These are phyloP conservation scores for Ceratobasidium sp. DNA, from an alignment of 1,284 basidiomycete genomes.

Conservation along the genomic window DNA sequence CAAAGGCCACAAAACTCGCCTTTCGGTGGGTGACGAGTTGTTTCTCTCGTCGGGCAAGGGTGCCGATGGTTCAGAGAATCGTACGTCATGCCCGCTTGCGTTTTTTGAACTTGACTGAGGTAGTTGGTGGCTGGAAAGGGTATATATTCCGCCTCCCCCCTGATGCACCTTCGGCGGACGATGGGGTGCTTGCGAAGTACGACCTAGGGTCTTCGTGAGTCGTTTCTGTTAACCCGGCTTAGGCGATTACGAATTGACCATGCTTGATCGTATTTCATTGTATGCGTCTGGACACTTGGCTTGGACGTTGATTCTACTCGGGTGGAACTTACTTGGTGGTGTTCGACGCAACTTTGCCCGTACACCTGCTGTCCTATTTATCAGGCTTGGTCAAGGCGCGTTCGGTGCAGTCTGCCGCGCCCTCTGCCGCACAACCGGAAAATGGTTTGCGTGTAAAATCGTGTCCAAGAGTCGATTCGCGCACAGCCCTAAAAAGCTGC, in stretches of 20 bases:
- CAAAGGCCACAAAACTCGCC: slow-evolving; percentile 65
- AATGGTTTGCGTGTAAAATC: slow-evolving; percentile 80
- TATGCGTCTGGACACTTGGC: background rate
- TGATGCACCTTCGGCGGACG: slow-evolving; percentile 57
- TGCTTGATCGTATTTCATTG: background rate
- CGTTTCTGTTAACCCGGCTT: background rate
- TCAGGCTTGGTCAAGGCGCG: slow-evolving; percentile 74
- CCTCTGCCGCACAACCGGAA: slow-evolving; percentile 66
- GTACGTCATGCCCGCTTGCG: slow-evolving; percentile 54
- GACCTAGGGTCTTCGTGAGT: slow-evolving; percentile 66
- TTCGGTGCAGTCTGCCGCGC: slow-evolving; percentile 84
- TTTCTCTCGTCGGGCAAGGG: slow-evolving; percentile 70
- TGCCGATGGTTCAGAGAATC: slow-evolving; percentile 68
- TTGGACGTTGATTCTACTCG: background rate
- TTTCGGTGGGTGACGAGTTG: slow-evolving; percentile 84
- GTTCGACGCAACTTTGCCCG: background rate
- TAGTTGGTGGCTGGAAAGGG: slow-evolving; percentile 53
- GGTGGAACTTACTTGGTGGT: background rate
- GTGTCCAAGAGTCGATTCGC: slow-evolving; percentile 62
- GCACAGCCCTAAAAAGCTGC: slow-evolving; percentile 54
- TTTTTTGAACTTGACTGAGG: background rate
- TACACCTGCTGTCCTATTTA: no score
- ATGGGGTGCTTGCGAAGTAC: slow-evolving; percentile 70
- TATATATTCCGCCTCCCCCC: slow-evolving; percentile 67
- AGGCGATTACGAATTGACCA: background rate